Percentiles rank a stretch among this genome's conserved stretches.
These are phyloP conservation scores for Sordariomycetes sp. DNA, from an alignment of 2,329 filamentous ascomycete species.

Conservation along the genomic window DNA sequence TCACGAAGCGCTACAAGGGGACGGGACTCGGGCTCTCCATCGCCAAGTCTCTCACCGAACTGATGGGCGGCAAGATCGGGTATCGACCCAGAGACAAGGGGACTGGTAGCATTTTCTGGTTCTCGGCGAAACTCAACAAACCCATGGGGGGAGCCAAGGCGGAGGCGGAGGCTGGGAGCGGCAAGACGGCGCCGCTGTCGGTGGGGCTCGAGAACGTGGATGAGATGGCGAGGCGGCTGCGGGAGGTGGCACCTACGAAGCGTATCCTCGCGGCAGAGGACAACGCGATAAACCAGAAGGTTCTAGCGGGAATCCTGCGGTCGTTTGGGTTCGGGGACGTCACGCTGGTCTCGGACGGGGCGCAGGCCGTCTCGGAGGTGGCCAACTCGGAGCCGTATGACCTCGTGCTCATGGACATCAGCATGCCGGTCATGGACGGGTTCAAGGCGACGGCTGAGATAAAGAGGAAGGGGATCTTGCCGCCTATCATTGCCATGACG, in stretches of 20 bases:
- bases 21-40: slow-evolving; percentile 44
- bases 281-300: slow-evolving; percentile 27
- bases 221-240: slow-evolving; percentile 13
- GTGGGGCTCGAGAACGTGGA: slow-evolving; percentile 12
- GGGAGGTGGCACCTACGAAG: slow-evolving; percentile 21
- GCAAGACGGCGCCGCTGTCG: slow-evolving; percentile 6
- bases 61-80: slow-evolving; percentile 37
- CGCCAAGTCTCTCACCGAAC: slow-evolving; percentile 38
- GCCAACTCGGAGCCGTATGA: slow-evolving; percentile 16
- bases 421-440: slow-evolving; percentile 37
- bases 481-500: slow-evolving; percentile 36
- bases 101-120: slow-evolving; percentile 37
- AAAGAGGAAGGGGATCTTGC: slow-evolving; percentile 23
- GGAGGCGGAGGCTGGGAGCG: slow-evolving; percentile 11
- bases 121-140: slow-evolving; percentile 27
- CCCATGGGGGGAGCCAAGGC: slow-evolving; percentile 10
- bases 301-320: slow-evolving; percentile 21
- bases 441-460: slow-evolving; percentile 30
- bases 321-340: slow-evolving; percentile 23
- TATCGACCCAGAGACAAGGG: slow-evolving; percentile 27
- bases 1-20: slow-evolving; percentile 38
- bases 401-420: slow-evolving; percentile 27
- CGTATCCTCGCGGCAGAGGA: slow-evolving; percentile 25
- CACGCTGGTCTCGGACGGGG: slow-evolving; percentile 9
- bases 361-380: slow-evolving; percentile 13